Evolutionary conservation across 2,329 filamentous ascomycete genomes (phyloP).

Genomic region (Pestalotiopsis sp.): DNA sequence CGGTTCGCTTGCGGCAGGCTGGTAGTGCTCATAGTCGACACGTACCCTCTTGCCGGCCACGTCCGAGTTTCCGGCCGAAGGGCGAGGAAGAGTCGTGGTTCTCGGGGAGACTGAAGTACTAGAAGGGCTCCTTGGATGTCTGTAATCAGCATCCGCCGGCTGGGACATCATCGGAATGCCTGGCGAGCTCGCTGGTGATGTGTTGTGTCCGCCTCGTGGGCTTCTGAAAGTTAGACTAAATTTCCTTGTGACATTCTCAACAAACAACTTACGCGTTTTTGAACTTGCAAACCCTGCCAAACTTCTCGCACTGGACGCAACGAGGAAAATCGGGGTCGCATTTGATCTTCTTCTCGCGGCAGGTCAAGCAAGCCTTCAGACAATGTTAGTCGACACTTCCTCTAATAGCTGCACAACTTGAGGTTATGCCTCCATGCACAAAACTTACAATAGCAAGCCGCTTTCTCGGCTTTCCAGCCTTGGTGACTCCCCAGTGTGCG

Average conservation of each 20-base stretch:
- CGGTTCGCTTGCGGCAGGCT: slow-evolving; percentile 31
- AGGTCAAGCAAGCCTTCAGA: slow-evolving; percentile 67
- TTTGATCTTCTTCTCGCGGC: slow-evolving; percentile 96
- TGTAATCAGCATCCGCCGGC: slow-evolving; percentile 35
- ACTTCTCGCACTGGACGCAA: slow-evolving; percentile 91
- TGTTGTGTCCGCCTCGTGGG: slow-evolving; percentile 58
- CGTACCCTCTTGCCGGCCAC: slow-evolving; percentile 49
- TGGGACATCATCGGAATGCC: slow-evolving; percentile 41
- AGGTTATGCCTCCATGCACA: not conserved
- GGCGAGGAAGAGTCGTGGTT: slow-evolving; percentile 30
- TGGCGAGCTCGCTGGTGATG: slow-evolving; percentile 53
- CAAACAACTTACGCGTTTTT: slow-evolving; percentile 72
- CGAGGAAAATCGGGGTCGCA: slow-evolving; percentile 87
- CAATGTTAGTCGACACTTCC: not conserved
- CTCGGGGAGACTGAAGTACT: slow-evolving; percentile 51
- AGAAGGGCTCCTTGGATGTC: slow-evolving; percentile 42
- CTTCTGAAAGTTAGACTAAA: slow-evolving; percentile 32
- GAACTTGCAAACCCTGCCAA: slow-evolving; percentile 80
- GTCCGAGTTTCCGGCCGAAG: slow-evolving; percentile 28
- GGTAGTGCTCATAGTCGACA: slow-evolving; percentile 47
- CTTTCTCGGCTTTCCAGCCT: slow-evolving; percentile 91
- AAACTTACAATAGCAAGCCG: slow-evolving; percentile 69
- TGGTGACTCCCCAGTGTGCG: slow-evolving; percentile 90
- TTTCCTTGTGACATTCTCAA: slow-evolving; percentile 15
- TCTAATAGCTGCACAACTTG: not conserved